phyloP scores from a whole-genome alignment of 2,329 filamentous ascomycete species.

The Akanthomyces dipterigenus region DNA sequence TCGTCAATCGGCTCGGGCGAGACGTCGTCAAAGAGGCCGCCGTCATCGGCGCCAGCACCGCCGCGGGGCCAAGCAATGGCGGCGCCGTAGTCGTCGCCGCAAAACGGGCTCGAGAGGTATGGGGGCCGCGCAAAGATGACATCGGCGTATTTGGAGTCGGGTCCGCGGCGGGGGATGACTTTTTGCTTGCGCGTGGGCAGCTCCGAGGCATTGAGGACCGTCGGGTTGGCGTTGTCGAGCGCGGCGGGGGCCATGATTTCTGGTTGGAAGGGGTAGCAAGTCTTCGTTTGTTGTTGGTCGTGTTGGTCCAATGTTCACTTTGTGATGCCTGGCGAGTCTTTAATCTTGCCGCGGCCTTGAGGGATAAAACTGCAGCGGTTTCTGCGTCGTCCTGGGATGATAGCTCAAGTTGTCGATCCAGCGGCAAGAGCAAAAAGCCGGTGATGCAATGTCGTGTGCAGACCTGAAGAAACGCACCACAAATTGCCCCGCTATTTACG shows the following conservation, averaged over 20 bases:
- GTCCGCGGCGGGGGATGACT: conserved; percentile 37
- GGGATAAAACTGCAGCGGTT: neutral
- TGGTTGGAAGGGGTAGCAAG: neutral
- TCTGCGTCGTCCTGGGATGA: neutral
- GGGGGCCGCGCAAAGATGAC: conserved; percentile 40
- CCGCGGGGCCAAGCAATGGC: conserved; percentile 23
- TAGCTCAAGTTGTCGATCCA: neutral
- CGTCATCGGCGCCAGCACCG: conserved; percentile 36
- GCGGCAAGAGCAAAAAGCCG: neutral
- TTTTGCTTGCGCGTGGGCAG: conserved; percentile 68
- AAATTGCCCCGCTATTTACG: conserved; percentile 3
- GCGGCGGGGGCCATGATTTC: conserved; percentile 22
- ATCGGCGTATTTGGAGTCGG: conserved; percentile 41
- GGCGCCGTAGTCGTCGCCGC: conserved; percentile 23
- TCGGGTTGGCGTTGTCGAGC: conserved; percentile 81
- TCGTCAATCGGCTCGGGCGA: conserved; percentile 82
- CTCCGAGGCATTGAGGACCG: conserved; percentile 80
- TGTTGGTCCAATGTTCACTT: neutral
- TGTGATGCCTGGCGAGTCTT: neutral
- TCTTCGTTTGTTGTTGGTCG: neutral
- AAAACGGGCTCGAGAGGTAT: conserved; percentile 36
- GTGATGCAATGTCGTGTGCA: conserved; percentile 6
- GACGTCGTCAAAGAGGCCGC: conserved; percentile 48
- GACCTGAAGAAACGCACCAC: neutral
- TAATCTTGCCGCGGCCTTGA: neutral